These are phyloP conservation scores for Inga leiocalycina DNA, from an alignment of 306 rosid species.

Conservation along the genomic window DNA sequence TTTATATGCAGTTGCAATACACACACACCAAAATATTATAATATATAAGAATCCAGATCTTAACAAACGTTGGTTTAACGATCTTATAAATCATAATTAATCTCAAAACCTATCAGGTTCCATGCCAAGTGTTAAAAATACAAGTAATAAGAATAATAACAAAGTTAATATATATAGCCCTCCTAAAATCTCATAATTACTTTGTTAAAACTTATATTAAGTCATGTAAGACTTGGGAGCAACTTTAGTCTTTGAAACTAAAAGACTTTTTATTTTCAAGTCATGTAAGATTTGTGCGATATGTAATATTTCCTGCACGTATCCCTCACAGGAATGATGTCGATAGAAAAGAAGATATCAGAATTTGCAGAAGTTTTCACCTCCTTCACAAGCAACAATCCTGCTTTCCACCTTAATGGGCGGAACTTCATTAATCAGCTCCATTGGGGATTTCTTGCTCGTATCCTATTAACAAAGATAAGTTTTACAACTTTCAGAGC, in stretches of 20 bases:
- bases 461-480: slow-evolving; percentile 61
- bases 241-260: not conserved
- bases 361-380: slow-evolving; percentile 39
- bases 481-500: slow-evolving; percentile 14
- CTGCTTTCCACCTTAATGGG: slow-evolving; percentile 94
- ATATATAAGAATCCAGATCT: not conserved
- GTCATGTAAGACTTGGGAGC: not conserved
- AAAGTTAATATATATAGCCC: not conserved
- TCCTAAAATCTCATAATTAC: not conserved
- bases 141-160: not conserved
- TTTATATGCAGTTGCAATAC: not conserved
- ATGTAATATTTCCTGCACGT: not conserved
- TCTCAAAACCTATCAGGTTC: not conserved
- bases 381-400: slow-evolving; percentile 97
- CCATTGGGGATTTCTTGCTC: slow-evolving; percentile 97
- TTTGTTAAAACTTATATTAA: not conserved
- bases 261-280: not conserved
- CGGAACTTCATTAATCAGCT: slow-evolving; percentile 94
- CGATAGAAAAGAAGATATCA: not conserved
- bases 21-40: not conserved
- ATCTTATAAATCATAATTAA: not conserved
- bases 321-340: not conserved
- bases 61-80: not conserved
- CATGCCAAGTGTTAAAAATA: not conserved
- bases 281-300: not conserved